Evolutionary conservation across 164 flowering plant genomes (phyloP), one percentile per base, ranked within the genome.

Genomic region (Tetrastigma voinierianum): DNA sequence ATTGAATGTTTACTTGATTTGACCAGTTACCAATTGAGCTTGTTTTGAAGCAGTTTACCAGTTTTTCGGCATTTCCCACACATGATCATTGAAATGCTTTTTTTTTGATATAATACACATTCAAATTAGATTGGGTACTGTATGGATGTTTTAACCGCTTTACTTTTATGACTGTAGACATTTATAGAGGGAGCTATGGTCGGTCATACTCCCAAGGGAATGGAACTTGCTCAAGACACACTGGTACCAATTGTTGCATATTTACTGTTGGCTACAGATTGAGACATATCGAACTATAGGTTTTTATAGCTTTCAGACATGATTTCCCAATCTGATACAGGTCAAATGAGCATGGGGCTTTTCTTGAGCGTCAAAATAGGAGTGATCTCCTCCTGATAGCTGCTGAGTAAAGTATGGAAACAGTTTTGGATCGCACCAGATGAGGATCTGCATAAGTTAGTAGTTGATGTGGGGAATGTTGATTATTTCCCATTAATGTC

Each of bases 121-220:
- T 57, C 46, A 40, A 25, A 57, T 14, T 57, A n/a, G 11, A 14
- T 57, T 57, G 9, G 16, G 16, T 40, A 7, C 19, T 1, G 11
- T 45, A 57, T 46, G 15, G 45, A 21, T 46, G 49, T 32, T 51
- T 59, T n/a, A 59, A 13, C 43, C 3, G 9, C 63, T 67, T 40
- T 16, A 11, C 46, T 49, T 64, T 51, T 17, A 51, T 67, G 69
- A n/a, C 48, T 86, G 75, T 70, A 94, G 98, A 84, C 96, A 24
- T 84, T 94, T 44, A 43, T 76, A 47, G 97, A 90, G 76, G 98
- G 98, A 74, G 95, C 96, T 63, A 91, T 94, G 98, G 67, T 72
- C 60, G 97, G 96, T 19, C 67, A 94, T 69, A 90, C 98, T 18
- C 84, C 88, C 4, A 77, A 68, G 62, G 97, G 98, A 63, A 91